These are phyloP conservation scores for Pythium oligandrum DNA, from an alignment of 352 stramenopile genomes.

Conservation along the genomic window DNA sequence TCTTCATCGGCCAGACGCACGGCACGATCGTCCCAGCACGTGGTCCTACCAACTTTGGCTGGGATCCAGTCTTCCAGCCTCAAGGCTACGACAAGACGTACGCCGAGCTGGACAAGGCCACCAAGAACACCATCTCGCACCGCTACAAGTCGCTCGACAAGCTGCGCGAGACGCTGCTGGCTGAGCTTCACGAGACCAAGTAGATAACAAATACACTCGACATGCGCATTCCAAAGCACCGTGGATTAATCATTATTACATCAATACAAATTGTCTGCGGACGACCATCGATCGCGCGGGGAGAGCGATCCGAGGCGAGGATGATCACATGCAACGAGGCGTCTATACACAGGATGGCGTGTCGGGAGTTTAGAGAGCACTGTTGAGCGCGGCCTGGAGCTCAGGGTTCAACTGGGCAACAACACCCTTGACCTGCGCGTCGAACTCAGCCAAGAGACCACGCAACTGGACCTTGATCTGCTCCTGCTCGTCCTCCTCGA, in stretches of 20 bases:
- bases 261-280: slow-evolving; percentile 16
- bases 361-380: slow-evolving; percentile 2
- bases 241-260: slow-evolving; percentile 21
- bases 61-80: slow-evolving; percentile 89
- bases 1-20: slow-evolving; percentile 92
- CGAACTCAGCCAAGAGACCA: slow-evolving; percentile 56
- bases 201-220: neutral
- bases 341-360: no score
- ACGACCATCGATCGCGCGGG: slow-evolving; percentile 2
- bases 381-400: slow-evolving; percentile 49
- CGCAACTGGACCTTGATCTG: slow-evolving; percentile 69
- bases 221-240: slow-evolving; percentile 1
- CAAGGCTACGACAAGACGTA: slow-evolving; percentile 82
- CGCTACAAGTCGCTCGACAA: slow-evolving; percentile 79
- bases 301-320: no score
- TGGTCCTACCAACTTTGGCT: slow-evolving; percentile 84
- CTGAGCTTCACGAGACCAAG: neutral
- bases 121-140: slow-evolving; percentile 91
- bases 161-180: slow-evolving; percentile 25
- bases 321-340: no score
- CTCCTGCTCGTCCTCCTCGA: slow-evolving; percentile 71
- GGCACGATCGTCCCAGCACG: slow-evolving; percentile 92
- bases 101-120: slow-evolving; percentile 87
- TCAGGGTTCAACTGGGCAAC: slow-evolving; percentile 70
- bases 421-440: slow-evolving; percentile 77